phyloP scores from a whole-genome alignment of 768 basidiomycete genomes.

The Pleurotus ostreatus region DNA sequence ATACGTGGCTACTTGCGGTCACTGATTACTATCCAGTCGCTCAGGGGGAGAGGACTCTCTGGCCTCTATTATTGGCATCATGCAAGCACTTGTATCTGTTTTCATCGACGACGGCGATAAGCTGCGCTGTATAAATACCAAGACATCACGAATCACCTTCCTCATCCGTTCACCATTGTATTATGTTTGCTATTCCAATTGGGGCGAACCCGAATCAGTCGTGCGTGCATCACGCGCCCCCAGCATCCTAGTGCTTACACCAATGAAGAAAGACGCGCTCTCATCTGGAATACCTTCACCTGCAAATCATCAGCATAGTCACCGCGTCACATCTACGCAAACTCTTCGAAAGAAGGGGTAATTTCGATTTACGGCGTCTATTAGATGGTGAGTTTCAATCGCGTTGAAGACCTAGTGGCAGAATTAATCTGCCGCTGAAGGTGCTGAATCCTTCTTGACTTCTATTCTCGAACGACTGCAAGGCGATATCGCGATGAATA shows the following conservation, averaged over 20 bases:
- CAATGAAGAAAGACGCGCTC: slow-evolving; percentile 80
- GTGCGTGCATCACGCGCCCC: slow-evolving; percentile 43
- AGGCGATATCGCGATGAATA: slow-evolving; percentile 76
- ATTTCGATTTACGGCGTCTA: slow-evolving; percentile 83
- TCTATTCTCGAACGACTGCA: slow-evolving; percentile 70
- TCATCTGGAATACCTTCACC: slow-evolving; percentile 92
- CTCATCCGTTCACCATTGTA: slow-evolving; percentile 85
- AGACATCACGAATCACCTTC: slow-evolving; percentile 81
- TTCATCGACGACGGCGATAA: slow-evolving; percentile 92
- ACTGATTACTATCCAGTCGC: slow-evolving; percentile 28
- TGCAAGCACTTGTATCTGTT: slow-evolving; percentile 94
- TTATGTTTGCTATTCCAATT: slow-evolving; percentile 85
- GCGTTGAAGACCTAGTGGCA: neutral
- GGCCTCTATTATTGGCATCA: slow-evolving; percentile 83
- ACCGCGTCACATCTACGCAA: slow-evolving; percentile 79
- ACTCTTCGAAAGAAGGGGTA: slow-evolving; percentile 85
- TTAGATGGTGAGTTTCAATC: slow-evolving; percentile 46
- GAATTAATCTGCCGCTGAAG: slow-evolving; percentile 30
- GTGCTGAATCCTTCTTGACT: slow-evolving; percentile 77
- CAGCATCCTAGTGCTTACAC: slow-evolving; percentile 20
- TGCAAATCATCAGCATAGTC: slow-evolving; percentile 89
- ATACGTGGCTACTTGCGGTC: too few species aligned
- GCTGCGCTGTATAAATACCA: slow-evolving; percentile 78
- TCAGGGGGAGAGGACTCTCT: slow-evolving; percentile 56
- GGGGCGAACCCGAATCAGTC: slow-evolving; percentile 95